phyloP scores from a whole-genome alignment of 2,329 filamentous ascomycete species.

The Penicillium paneum region DNA sequence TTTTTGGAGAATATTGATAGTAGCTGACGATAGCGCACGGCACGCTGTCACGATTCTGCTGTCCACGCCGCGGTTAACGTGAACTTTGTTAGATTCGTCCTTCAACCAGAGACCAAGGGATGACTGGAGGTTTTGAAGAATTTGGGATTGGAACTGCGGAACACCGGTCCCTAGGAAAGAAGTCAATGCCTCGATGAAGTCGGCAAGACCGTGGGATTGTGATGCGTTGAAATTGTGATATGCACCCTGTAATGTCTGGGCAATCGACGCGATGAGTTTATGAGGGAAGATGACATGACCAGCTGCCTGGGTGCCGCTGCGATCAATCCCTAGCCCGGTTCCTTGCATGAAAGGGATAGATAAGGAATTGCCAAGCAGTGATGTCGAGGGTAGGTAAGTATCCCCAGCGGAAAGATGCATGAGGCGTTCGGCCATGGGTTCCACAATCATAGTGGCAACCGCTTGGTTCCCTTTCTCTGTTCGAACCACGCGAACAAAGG shows the following conservation, averaged over 20 bases:
- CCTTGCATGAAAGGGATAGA: constrained; percentile 32
- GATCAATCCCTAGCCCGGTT: constrained; percentile 5
- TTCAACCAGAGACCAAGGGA: constrained; percentile 36
- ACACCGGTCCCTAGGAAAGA: constrained; percentile 54
- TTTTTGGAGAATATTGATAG: constrained; percentile 32
- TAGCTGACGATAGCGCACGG: constrained; percentile 31
- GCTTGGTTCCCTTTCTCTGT: constrained; percentile 66
- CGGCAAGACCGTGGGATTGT: constrained; percentile 40
- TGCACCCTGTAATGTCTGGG: constrained; percentile 50
- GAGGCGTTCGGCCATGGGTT: constrained; percentile 63
- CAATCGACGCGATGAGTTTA: constrained; percentile 61
- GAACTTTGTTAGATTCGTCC: constrained; percentile 31
- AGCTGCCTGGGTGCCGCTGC: constrained; percentile 1
- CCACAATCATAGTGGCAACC: constrained; percentile 64
- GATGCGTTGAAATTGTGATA: constrained; percentile 51
- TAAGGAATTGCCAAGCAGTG: constrained; percentile 34
- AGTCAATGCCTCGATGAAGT: constrained; percentile 55
- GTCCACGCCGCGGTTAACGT: constrained; percentile 26
- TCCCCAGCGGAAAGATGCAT: constrained; percentile 28
- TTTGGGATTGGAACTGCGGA: constrained; percentile 51
- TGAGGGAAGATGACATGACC: constrained; percentile 36
- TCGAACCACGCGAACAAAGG: constrained; percentile 56
- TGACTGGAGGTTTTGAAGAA: constrained; percentile 59
- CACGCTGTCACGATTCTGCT: constrained; percentile 35
- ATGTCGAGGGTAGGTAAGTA: constrained; percentile 36